Evolutionary conservation across 768 basidiomycete genomes (phyloP).

Genomic region (Trametes cubensis): DNA sequence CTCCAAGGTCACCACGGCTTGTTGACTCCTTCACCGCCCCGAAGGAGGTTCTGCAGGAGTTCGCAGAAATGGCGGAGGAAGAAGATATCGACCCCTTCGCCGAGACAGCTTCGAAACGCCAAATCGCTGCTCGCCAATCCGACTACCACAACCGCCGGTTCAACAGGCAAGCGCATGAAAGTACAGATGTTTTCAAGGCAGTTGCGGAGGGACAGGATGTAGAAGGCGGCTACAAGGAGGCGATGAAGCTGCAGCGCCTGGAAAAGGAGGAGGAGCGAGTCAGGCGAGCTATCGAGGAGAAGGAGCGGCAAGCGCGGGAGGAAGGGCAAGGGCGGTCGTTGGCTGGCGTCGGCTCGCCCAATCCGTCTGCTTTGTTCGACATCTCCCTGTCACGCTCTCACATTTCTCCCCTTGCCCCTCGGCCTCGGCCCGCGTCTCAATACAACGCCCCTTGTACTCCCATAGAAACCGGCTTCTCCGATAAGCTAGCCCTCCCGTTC

Average conservation of each 20-base stretch:
- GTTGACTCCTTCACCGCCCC: conserved; percentile 92
- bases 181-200: conserved; percentile 76
- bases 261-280: conserved; percentile 94
- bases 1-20: conserved; percentile 51
- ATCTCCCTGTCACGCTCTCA: conserved; percentile 7
- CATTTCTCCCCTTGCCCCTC: not conserved
- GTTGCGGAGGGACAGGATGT: conserved; percentile 66
- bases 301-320: conserved; percentile 58
- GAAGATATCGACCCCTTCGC: conserved; percentile 91
- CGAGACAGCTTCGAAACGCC: conserved; percentile 89
- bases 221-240: conserved; percentile 93
- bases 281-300: conserved; percentile 82
- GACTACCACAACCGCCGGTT: conserved; percentile 96
- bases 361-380: conserved; percentile 20
- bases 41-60: conserved; percentile 92
- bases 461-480: too few species aligned
- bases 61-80: conserved; percentile 90
- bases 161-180: conserved; percentile 78
- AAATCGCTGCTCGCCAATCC: conserved; percentile 90
- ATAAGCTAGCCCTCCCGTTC: too few species aligned
- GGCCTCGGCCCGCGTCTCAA: not conserved
- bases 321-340: conserved; percentile 15
- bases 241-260: conserved; percentile 87
- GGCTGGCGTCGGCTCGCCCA: conserved; percentile 24
- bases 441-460: too few species aligned